Evolutionary conservation across 768 basidiomycete genomes (phyloP), one percentile per base, ranked within the genome.

Genomic region (Phanerochaete sordida): DNA sequence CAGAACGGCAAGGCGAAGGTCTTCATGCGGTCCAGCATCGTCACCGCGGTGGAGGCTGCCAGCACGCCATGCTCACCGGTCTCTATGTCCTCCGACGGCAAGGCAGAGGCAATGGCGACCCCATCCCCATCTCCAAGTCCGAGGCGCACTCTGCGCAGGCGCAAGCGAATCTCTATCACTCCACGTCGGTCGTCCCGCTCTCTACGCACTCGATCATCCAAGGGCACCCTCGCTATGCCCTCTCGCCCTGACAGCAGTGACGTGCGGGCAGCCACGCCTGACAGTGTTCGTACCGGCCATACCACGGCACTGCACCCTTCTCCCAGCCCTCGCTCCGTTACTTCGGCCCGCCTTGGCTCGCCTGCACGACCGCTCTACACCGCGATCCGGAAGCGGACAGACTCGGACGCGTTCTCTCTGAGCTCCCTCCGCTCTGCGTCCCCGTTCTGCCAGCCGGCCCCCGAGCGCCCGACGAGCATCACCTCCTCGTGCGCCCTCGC

Each of bases 351-450:
- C 16, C 65, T 67, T 11, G 65, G 65, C 5, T 64, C 64, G 30
- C 66, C 68, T 0, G 52, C 61, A n/a, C 64, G 69, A 1, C 69
- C 69, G 13, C 63, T 70, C 2, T 70, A 70, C 61, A 68, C 64
- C 31, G 68, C 69, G 26, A 70, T 70, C 37, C 65, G 69, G 16
- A 65, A 62, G 66, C 23, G 47, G 19, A 9, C 19, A 16, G 52
- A 48, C 58, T 39, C 39, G 19, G 39, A 43, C 19, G 19, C 33
- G 24, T 43, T 43, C 39, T 43, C 39, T 16, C 8, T 43, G 4
- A 16, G 39, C 19, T 43, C 39, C 19, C 8, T 53, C 53, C 2
- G 57, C 57, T 59, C 58, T 30, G 27, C 54, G 28, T 58, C 56
- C 47, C 56, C 57, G 3, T 44, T 43, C 31, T 31, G 49, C 43